These are phyloP conservation scores for Aspergillus coremiiformis DNA, from an alignment of 495 filamentous ascomycete genomes.

Conservation along the genomic window DNA sequence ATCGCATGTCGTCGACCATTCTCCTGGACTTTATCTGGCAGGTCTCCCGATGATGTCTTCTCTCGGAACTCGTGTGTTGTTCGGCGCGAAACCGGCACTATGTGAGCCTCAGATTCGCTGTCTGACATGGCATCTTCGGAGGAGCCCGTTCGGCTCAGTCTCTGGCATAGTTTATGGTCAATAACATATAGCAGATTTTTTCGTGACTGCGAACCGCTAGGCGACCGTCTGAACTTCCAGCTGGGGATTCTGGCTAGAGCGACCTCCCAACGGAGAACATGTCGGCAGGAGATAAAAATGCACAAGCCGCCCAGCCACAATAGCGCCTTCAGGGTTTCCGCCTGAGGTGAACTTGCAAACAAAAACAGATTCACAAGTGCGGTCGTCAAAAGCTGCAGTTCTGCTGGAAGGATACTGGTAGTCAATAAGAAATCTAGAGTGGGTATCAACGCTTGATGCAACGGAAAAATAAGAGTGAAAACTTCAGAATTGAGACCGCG, in stretches of 20 bases:
- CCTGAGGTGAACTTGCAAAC: slow-evolving; percentile 74
- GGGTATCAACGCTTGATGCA: slow-evolving; percentile 74
- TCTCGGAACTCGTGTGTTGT: slow-evolving; percentile 19
- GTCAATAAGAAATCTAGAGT: slow-evolving; percentile 73
- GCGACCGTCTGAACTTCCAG: slow-evolving; percentile 72
- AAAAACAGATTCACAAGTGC: slow-evolving; percentile 77
- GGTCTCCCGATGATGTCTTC: slow-evolving; percentile 8
- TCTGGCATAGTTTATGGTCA: slow-evolving; percentile 41
- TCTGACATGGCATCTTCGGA: slow-evolving; percentile 33
- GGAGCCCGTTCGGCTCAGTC: slow-evolving; percentile 29
- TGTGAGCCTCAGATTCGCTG: slow-evolving; percentile 33
- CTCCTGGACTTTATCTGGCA: slow-evolving; percentile 20
- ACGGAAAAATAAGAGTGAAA: slow-evolving; percentile 66
- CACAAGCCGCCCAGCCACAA: slow-evolving; percentile 83
- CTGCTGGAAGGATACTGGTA: slow-evolving; percentile 76
- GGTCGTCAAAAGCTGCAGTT: slow-evolving; percentile 77
- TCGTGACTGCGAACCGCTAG: slow-evolving; percentile 36
- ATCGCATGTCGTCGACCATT: slow-evolving; percentile 12
- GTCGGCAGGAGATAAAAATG: slow-evolving; percentile 63
- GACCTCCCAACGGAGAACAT: slow-evolving; percentile 79
- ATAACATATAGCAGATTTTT: slow-evolving; percentile 46
- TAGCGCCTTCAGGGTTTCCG: slow-evolving; percentile 69
- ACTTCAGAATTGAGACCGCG: slow-evolving; percentile 50
- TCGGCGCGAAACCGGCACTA: slow-evolving; percentile 19
- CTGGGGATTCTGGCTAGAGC: slow-evolving; percentile 78